Evolutionary conservation across 192 early-diverging fungal species (phyloP).

Genomic region (Umbelopsis ramanniana): DNA sequence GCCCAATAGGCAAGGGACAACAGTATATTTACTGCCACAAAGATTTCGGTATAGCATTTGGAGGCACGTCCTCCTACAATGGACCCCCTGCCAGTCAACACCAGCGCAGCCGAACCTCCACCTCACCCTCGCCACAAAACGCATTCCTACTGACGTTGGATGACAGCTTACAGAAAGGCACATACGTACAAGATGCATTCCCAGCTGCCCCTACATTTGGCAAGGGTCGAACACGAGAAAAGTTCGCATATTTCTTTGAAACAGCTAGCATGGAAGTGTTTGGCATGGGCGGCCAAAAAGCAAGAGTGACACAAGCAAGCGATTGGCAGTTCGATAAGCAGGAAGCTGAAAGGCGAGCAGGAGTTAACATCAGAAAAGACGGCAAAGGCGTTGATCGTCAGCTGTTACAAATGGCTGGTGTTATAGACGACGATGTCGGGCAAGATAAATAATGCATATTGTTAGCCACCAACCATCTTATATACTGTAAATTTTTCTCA

Average conservation of each 20-base stretch:
- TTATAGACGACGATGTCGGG: slow-evolving; percentile 34
- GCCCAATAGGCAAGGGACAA: slow-evolving; percentile 27
- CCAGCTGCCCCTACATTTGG: slow-evolving; percentile 39
- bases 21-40: slow-evolving; percentile 40
- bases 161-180: slow-evolving; percentile 52
- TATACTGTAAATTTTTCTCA: background rate
- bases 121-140: slow-evolving; percentile 23
- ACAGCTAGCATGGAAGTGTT: slow-evolving; percentile 55
- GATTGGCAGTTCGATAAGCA: slow-evolving; percentile 58
- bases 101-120: background rate
- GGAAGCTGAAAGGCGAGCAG: slow-evolving; percentile 48
- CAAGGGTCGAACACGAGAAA: slow-evolving; percentile 21
- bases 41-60: slow-evolving; percentile 41
- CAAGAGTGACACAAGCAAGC: slow-evolving; percentile 42
- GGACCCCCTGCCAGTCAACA: slow-evolving; percentile 10
- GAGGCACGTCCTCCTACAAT: slow-evolving; percentile 24
- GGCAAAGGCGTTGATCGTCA: slow-evolving; percentile 50
- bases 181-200: slow-evolving; percentile 47
- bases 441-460: slow-evolving; percentile 24
- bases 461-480: background rate
- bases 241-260: slow-evolving; percentile 47
- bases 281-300: slow-evolving; percentile 52
- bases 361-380: slow-evolving; percentile 43
- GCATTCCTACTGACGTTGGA: slow-evolving; percentile 50
- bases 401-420: slow-evolving; percentile 38